Evolutionary conservation across 805 yeast species (phyloP), one percentile per base, ranked within the genome.

Genomic region (Saturnispora hagleri): DNA sequence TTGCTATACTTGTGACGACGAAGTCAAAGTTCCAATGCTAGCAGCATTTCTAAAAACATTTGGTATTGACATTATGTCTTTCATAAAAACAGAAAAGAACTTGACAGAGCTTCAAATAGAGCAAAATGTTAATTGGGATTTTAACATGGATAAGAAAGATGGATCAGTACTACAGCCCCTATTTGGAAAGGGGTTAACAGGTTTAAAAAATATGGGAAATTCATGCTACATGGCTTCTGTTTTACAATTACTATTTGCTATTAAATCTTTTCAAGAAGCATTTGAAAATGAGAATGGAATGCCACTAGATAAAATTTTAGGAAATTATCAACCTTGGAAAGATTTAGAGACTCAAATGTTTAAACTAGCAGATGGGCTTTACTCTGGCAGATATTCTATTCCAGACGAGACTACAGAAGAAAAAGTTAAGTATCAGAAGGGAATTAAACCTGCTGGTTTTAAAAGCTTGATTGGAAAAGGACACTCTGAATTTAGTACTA

Each of bases 121-220:
- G 63, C 97, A 90, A 63, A 93, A 93, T 65, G 62, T 89, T 68
- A 84, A 84, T 58, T 93, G 97, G 97, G 95, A 91, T 56, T 93
- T 93, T 69, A 80, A 81, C 54, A 79, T 90, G 79, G 82, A 81
- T 15, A 82, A 82, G 48, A 78, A 81, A 1, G 72, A 80, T 54
- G 97, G 97, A 36, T 78, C 76, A 44, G 75, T 75, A 46, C 69
- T 86, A 50, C 60, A 65, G 12, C 87, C 88, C 2, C 70, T 91
- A 1, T 81, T 75, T 63, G 99, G 98, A 0, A 72, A 81, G 6
- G 86, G 81, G 0, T 71, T 86, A 33, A 87, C 95, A 0, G 99
- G 99, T 0, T 69, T 93, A 63, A 81, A 85, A 59, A 93, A 93
- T 62, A 69, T 93, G 57, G 99, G 99, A 2, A 93, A 93, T 61